Base-by-base conservation (phyloP, 495 filamentous ascomycete species). In the Delitschia confertaspora region DNA sequence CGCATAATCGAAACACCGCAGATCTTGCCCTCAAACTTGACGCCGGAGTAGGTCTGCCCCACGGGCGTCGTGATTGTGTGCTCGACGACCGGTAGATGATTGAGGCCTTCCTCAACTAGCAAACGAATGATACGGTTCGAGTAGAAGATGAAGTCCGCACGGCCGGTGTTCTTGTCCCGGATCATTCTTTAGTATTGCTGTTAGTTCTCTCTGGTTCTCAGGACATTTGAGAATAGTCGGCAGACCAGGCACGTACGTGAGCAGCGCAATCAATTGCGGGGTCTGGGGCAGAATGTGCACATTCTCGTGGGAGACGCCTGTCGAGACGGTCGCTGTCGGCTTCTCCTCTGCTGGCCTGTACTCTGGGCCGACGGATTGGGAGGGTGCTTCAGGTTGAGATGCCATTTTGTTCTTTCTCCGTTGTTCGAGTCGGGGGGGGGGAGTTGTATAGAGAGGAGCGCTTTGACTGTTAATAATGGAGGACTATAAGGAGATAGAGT, bases 1-100 rank as follows among this genome's bases (percentile, higher is more conserved):
- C 91, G 78, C 91, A 98, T 96, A 54, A 98, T 96, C 8, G 84
- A 93, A 31, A 98, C 91, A 24, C 91, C 93, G 61, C 91, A 96
- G 53, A 98, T 98, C 65, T 96, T 94, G 27, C 91, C 91, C 60
- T 98, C 82, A 57, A 98, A 96, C 58, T 85, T 80, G 32, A 98
- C 84, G 8, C 91, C 93, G 8, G 83, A 71, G 61, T 96, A 96
- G n/a, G 76, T 70, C 40, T 80, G 76, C 20, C 87, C 93, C 45
- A 94, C 83, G 0, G 93, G 91, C 13, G 91, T 95, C 14, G 82
- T 91, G 49, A 96, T 76, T 3, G 80, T 78, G 56, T 91, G 84
- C 53, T 83, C 80, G 21, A 93, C 74, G 16, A 93, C 86, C 11
- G 91, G 91, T 20, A 96, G 77, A 64, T 98, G 91, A 64, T 98